Percentiles rank a stretch among this genome's conserved stretches.
Evolutionary conservation across 1,139 yeast species (phyloP).

Genomic region (Debaryomycetaceae sp.): DNA sequence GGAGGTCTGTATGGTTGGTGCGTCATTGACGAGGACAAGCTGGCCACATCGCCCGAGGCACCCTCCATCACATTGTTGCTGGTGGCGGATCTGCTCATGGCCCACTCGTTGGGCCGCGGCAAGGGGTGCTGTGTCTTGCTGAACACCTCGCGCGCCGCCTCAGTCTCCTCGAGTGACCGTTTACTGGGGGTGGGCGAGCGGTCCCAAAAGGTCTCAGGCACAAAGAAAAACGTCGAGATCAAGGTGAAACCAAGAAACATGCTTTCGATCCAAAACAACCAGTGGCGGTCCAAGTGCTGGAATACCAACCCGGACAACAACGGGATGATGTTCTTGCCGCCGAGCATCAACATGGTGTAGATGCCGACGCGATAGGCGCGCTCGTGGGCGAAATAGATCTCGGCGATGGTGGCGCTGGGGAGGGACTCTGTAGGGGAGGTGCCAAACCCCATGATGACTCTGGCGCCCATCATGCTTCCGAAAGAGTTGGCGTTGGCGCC

Average conservation of each 20-base stretch:
- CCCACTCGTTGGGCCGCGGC: slow-evolving; percentile 33
- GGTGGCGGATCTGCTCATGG: slow-evolving; percentile 17
- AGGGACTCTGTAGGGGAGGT: slow-evolving; percentile 60
- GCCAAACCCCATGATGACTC: slow-evolving; percentile 56
- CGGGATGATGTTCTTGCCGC: slow-evolving; percentile 61
- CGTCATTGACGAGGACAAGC: slow-evolving; percentile 6
- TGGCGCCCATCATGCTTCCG: slow-evolving; percentile 52
- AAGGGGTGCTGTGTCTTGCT: slow-evolving; percentile 21
- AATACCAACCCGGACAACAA: slow-evolving; percentile 53
- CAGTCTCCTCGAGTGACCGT: slow-evolving; percentile 47
- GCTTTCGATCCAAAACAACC: slow-evolving; percentile 60
- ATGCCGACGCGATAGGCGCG: slow-evolving; percentile 62
- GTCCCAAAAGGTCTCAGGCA: slow-evolving; percentile 66
- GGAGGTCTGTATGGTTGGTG: neutral
- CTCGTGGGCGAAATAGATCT: slow-evolving; percentile 61
- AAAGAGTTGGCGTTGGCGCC: slow-evolving; percentile 48
- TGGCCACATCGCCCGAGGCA: slow-evolving; percentile 1
- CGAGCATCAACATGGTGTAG: slow-evolving; percentile 56
- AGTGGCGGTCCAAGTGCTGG: slow-evolving; percentile 47
- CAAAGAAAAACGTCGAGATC: slow-evolving; percentile 46
- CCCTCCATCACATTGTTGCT: slow-evolving; percentile 12
- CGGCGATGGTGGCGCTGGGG: slow-evolving; percentile 60
- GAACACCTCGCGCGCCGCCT: slow-evolving; percentile 41
- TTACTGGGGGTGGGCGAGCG: slow-evolving; percentile 49
- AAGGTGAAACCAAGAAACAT: slow-evolving; percentile 49